Percentiles rank a stretch among this genome's conserved stretches.
Evolutionary conservation across 345 rosid species (phyloP).

Genomic region (Kandelia obovata): DNA sequence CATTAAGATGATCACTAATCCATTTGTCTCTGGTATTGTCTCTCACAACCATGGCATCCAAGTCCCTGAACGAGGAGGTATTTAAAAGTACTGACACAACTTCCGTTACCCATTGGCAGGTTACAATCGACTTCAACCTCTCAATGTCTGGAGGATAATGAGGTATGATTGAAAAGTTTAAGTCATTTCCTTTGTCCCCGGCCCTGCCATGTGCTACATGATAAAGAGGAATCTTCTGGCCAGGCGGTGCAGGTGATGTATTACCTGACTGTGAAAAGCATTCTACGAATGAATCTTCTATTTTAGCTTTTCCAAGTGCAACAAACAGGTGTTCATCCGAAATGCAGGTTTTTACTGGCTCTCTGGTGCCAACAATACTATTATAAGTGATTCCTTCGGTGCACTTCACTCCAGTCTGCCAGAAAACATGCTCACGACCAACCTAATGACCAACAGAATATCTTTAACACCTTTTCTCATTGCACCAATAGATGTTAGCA

Average conservation of each 20-base stretch:
- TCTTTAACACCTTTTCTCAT: constrained; percentile 1
- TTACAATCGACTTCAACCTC: constrained; percentile 56
- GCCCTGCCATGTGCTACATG: constrained; percentile 68
- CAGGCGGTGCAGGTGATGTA: constrained; percentile 49
- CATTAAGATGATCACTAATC: constrained; percentile 40
- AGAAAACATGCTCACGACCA: constrained; percentile 58
- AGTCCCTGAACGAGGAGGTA: constrained; percentile 40
- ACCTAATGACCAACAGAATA: constrained; percentile 42
- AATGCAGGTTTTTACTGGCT: constrained; percentile 16
- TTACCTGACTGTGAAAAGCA: constrained; percentile 10
- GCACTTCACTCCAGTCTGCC: constrained; percentile 49
- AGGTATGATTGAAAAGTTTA: constrained; percentile 82
- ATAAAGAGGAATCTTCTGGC: constrained; percentile 61
- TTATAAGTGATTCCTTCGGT: constrained; percentile 17
- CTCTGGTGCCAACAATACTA: constrained; percentile 12
- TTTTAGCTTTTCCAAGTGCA: constrained; percentile 11
- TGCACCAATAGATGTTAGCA: not conserved
- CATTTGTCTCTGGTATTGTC: constrained; percentile 38
- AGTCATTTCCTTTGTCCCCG: constrained; percentile 84
- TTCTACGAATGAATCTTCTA: constrained; percentile 8
- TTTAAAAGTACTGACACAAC: constrained; percentile 53
- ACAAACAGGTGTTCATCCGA: constrained; percentile 16
- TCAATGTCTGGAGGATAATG: constrained; percentile 51
- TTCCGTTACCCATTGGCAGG: constrained; percentile 66
- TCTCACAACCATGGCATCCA: constrained; percentile 31